Percentiles rank a stretch among this genome's conserved stretches.
Conservation (phyloP, 2,329 filamentous ascomycete genomes). For the Ilyonectria sp. region DNA sequence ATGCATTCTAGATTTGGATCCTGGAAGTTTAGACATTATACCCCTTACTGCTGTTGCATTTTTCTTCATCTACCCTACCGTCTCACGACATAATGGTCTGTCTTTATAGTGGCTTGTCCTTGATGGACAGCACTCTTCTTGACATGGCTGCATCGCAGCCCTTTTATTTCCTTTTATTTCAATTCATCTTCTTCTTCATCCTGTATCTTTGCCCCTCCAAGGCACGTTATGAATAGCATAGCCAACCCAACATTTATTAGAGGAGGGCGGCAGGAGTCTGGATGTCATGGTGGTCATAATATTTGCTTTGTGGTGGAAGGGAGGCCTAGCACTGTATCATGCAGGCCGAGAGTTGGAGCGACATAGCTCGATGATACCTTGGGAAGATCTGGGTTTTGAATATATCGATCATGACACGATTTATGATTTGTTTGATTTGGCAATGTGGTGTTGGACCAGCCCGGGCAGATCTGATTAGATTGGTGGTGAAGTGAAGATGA, state of each 20-base stretch:
- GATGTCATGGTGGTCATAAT: slow-evolving; percentile 21
- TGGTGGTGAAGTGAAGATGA: neutral
- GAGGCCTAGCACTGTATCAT: slow-evolving; percentile 16
- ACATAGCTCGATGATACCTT: slow-evolving; percentile 27
- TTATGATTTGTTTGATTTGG: slow-evolving; percentile 32
- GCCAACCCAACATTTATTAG: slow-evolving; percentile 24
- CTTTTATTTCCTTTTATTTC: slow-evolving; percentile 8
- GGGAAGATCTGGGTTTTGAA: slow-evolving; percentile 26
- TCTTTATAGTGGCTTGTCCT: slow-evolving; percentile 9
- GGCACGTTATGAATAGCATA: slow-evolving; percentile 28
- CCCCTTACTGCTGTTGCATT: slow-evolving; percentile 46
- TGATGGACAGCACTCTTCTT: slow-evolving; percentile 10
- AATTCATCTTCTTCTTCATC: slow-evolving; percentile 4
- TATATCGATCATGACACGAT: slow-evolving; percentile 40
- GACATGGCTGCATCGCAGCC: slow-evolving; percentile 22
- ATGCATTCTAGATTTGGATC: slow-evolving; percentile 62
- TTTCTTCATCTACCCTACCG: slow-evolving; percentile 15
- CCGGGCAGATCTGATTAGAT: neutral
- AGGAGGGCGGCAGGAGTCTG: slow-evolving; percentile 28
- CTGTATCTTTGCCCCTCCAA: slow-evolving; percentile 18
- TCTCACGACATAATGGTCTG: slow-evolving; percentile 23
- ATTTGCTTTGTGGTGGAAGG: slow-evolving; percentile 11
- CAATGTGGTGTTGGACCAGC: neutral
- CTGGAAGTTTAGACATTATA: slow-evolving; percentile 56
- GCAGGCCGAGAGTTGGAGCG: slow-evolving; percentile 26